Evolutionary conservation across 495 filamentous ascomycete genomes (phyloP).

Genomic region (Hypoxylon lienhwacheense): DNA sequence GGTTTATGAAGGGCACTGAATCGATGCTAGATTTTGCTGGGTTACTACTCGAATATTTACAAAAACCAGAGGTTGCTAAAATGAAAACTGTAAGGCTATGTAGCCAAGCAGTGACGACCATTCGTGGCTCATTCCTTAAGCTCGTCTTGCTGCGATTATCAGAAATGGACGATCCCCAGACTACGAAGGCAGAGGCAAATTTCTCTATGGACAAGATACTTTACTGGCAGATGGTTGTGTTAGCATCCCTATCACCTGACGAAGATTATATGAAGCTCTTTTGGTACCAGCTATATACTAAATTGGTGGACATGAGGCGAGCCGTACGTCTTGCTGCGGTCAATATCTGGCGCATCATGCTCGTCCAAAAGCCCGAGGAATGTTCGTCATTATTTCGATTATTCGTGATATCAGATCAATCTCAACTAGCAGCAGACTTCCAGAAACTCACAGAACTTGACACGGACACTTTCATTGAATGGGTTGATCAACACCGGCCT

Average conservation of each 20-base stretch:
- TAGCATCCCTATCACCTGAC: constrained; percentile 74
- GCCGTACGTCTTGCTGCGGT: constrained; percentile 75
- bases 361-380: constrained; percentile 92
- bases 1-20: constrained; percentile 86
- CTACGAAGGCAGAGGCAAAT: constrained; percentile 59
- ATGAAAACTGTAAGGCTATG: constrained; percentile 88
- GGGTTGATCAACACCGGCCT: constrained; percentile 82
- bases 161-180: constrained; percentile 69
- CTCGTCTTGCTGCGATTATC: constrained; percentile 79
- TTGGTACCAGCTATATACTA: constrained; percentile 87
- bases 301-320: constrained; percentile 65
- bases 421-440: constrained; percentile 74
- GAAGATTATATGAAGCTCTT: constrained; percentile 76
- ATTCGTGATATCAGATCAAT: constrained; percentile 67
- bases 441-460: constrained; percentile 83
- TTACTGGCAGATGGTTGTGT: constrained; percentile 92
- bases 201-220: constrained; percentile 77
- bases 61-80: constrained; percentile 76
- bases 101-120: constrained; percentile 71
- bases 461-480: constrained; percentile 78
- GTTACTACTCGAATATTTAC: constrained; percentile 79
- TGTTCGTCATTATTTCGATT: constrained; percentile 70
- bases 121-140: constrained; percentile 73
- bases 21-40: constrained; percentile 86
- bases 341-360: constrained; percentile 82